A percentile compares a stretch with the other conserved stretches of the same genome.
Evolutionary conservation across 1,139 yeast genomes (phyloP).

Genomic region (Taphrina wiesneri): DNA sequence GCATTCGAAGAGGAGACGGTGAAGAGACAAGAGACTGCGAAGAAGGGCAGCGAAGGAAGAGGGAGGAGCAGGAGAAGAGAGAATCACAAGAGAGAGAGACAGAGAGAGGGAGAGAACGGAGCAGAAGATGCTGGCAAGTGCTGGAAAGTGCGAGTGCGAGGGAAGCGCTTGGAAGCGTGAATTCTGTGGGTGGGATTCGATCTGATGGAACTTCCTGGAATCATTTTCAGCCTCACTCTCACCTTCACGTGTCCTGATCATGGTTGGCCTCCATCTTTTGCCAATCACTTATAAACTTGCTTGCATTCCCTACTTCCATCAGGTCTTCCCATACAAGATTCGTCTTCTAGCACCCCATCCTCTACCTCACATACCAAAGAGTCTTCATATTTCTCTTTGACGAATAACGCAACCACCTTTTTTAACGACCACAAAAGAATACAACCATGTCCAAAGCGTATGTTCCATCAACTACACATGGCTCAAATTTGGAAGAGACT

Average conservation of each 20-base stretch:
- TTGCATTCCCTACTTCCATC: background rate
- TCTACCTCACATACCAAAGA: background rate
- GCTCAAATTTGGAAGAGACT: background rate
- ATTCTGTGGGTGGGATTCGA: constrained; percentile 8
- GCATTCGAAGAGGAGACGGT: background rate
- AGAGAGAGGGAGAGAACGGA: background rate
- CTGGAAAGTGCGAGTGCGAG: background rate
- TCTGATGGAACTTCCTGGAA: constrained; percentile 14
- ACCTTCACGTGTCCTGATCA: background rate
- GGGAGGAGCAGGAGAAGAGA: background rate
- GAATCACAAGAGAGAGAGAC: background rate
- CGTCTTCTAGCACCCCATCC: constrained; percentile 1
- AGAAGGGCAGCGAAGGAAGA: background rate
- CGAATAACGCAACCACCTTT: constrained; percentile 1
- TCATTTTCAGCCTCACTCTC: constrained; percentile 6
- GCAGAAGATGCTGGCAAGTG: constrained; percentile 6
- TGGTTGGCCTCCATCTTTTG: background rate
- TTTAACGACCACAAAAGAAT: constrained; percentile 6
- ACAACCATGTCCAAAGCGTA: constrained; percentile 4
- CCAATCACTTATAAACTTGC: background rate
- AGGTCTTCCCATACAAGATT: background rate
- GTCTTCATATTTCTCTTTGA: background rate
- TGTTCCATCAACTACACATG: background rate
- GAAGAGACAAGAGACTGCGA: background rate
- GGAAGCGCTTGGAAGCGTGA: background rate